Conservation (phyloP, 805 yeast genomes). For the Martiniozyma abietophila region DNA sequence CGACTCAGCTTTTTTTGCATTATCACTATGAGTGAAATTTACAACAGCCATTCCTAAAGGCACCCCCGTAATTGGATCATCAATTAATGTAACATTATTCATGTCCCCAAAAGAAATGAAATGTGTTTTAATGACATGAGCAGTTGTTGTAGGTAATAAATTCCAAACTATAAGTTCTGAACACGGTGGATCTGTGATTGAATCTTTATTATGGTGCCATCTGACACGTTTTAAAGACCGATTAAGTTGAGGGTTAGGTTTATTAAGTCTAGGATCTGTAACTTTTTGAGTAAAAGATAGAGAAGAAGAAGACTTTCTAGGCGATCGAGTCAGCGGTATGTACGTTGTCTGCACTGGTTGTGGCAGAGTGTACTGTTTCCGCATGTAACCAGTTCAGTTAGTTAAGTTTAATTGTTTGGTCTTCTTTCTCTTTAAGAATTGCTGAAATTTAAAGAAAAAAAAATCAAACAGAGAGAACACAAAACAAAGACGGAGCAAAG, state of each 20-base stretch:
- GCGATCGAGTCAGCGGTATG: no score
- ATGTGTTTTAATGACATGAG: conserved; percentile 37
- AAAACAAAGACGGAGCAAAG: no score
- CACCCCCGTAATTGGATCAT: conserved; percentile 68
- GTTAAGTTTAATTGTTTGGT: no score
- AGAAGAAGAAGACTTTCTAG: no score
- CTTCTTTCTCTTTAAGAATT: no score
- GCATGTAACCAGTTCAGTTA: no score
- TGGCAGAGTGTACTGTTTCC: no score
- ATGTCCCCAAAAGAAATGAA: conserved; percentile 58
- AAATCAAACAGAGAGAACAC: no score
- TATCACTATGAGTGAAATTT: conserved; percentile 42
- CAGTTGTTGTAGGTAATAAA: conserved; percentile 44
- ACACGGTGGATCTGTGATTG: conserved; percentile 68
- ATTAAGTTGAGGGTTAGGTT: background rate
- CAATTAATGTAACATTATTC: conserved; percentile 45
- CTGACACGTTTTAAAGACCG: conserved; percentile 14
- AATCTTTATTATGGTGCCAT: conserved; percentile 50
- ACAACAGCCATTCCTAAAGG: conserved; percentile 67
- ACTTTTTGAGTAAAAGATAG: conserved; percentile 1
- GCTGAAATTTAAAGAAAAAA: no score
- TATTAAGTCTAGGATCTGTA: conserved; percentile 3
- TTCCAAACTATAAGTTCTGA: conserved; percentile 64
- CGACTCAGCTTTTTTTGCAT: conserved; percentile 38
- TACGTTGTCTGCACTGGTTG: no score